Conservation (phyloP, 148 eudicot species). For the Arctostaphylos glauca region DNA sequence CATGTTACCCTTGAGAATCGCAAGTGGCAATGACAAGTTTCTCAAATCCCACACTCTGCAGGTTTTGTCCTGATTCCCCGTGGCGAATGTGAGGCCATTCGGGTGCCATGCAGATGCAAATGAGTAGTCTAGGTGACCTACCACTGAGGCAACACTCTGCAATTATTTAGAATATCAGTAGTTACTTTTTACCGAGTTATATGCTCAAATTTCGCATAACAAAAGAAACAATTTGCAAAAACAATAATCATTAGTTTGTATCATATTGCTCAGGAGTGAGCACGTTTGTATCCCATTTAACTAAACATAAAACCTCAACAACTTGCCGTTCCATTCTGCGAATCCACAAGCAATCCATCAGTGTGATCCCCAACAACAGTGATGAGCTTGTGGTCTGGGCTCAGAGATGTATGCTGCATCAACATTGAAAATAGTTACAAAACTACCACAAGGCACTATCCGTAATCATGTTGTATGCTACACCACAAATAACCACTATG, state of each 20-base stretch:
- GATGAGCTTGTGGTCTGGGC: constrained; percentile 70
- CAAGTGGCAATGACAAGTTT: constrained; percentile 46
- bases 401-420: constrained; percentile 85
- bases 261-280: not conserved
- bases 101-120: constrained; percentile 98
- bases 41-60: constrained; percentile 87
- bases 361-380: constrained; percentile 79
- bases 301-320: not conserved
- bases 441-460: not conserved
- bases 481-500: not conserved
- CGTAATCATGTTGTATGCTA: not conserved
- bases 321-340: constrained; percentile 66
- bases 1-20: constrained; percentile 74
- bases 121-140: constrained; percentile 77
- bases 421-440: not conserved
- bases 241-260: not conserved
- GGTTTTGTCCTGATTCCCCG: constrained; percentile 92
- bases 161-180: too few species aligned
- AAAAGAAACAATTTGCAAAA: too few species aligned
- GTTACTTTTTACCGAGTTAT: not conserved
- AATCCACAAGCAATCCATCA: constrained; percentile 66
- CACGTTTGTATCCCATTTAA: not conserved
- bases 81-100: constrained; percentile 64
- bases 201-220: not conserved
- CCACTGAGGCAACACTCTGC: constrained; percentile 61